Evolutionary conservation across 495 filamentous ascomycete species (phyloP), one percentile per base, ranked within the genome.

Genomic region (Acidomyces sp.): DNA sequence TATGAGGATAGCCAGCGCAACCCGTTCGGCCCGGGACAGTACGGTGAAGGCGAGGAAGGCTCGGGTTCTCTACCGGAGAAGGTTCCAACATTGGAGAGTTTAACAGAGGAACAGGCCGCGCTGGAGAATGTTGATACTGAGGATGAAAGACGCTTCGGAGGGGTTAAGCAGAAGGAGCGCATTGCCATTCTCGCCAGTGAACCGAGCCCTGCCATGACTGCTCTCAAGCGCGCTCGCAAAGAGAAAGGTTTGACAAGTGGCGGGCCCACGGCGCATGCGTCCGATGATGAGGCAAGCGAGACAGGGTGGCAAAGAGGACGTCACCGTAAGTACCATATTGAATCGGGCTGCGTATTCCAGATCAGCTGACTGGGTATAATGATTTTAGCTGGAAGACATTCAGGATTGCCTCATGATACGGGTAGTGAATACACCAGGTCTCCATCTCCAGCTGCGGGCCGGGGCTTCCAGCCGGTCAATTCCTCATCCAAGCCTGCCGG

Each of bases 121-220:
- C 58, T 67, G 20, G 90, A 97, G 61, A 96, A 97, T 52, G 73
- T 88, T n/a, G 90, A 97, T 56, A 79, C 87, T 0, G 67, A 71
- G 11, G 81, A 83, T 30, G 90, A 97, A 60, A 65, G 80, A 34
- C 77, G 80, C 6, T 97, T 88, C 62, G 90, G 92, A 29, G 77
- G 79, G 43, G 66, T 73, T 39, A 96, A 95, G 64, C 74, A 82
- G 55, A 68, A 75, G 32, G 85, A 93, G 57, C 71, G 90, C 34
- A 84, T 85, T 51, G 78, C 84, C 67, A 57, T 56, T 61, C 60
- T 35, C 12, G 51, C 51, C 1, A 54, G 46, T 39, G 51, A 54
- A 27, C 54, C 38, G 36, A 59, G 41, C 65, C 72, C 28, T 61
- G 60, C 43, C 64, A 72, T 45, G 61, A 55, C 36, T 19, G 67